Percentiles rank a stretch among this genome's conserved stretches.
phyloP scores from a whole-genome alignment of 2,329 filamentous ascomycete species.

The Diaporthe vexans region DNA sequence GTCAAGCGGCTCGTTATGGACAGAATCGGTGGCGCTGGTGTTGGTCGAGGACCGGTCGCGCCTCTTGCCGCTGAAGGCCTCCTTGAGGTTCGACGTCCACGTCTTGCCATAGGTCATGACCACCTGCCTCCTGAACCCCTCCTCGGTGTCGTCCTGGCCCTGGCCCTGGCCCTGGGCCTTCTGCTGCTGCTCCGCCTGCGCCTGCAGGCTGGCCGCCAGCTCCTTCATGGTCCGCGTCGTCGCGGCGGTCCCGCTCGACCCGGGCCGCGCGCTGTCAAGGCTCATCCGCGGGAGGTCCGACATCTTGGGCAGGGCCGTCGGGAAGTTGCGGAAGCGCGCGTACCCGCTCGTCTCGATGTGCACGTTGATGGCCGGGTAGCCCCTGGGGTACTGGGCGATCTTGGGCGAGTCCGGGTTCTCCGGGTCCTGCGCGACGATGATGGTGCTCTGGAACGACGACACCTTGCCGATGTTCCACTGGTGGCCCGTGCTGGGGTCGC shows the following conservation, averaged over 20 bases:
- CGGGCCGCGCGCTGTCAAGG: conserved; percentile 47
- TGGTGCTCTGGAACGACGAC: conserved; percentile 65
- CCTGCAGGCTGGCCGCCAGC: conserved; percentile 35
- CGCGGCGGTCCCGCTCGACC: conserved; percentile 39
- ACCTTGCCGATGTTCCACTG: conserved; percentile 85
- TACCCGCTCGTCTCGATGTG: conserved; percentile 69
- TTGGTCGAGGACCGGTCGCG: conserved; percentile 47
- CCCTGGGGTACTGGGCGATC: conserved; percentile 41
- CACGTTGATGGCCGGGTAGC: conserved; percentile 62
- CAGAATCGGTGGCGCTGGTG: conserved; percentile 43
- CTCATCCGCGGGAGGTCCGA: conserved; percentile 49
- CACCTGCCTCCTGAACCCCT: conserved; percentile 67
- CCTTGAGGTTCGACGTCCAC: conserved; percentile 61
- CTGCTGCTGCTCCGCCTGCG: conserved; percentile 36
- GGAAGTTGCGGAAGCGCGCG: conserved; percentile 68
- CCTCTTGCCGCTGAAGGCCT: conserved; percentile 55
- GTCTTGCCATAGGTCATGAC: conserved; percentile 69
- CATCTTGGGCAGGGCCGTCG: conserved; percentile 52
- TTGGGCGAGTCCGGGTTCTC: conserved; percentile 45
- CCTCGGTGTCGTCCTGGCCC: conserved; percentile 43
- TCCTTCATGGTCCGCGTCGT: conserved; percentile 44
- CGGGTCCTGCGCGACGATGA: conserved; percentile 46
- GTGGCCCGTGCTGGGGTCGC: conserved; percentile 75
- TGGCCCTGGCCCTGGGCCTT: conserved; percentile 40
- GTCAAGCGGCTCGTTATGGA: conserved; percentile 43